Evolutionary conservation across 768 basidiomycete species (phyloP), one percentile per base, ranked within the genome.

Genomic region (Nidula microcarpa): DNA sequence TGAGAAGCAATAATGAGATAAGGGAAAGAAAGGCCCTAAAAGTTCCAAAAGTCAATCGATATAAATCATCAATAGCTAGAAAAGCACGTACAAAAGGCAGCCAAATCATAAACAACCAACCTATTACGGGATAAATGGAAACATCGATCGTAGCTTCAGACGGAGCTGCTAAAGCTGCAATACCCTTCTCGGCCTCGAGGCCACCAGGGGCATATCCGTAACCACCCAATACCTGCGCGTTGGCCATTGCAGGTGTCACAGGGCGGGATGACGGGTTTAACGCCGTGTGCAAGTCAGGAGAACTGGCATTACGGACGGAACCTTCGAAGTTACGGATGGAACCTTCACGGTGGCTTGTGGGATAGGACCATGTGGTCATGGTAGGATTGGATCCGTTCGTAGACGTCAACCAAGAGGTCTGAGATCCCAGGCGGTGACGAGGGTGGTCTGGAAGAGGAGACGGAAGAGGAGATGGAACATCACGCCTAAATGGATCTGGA

Each of bases 391-490:
- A 80, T 9, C 74, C 81, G 43, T 80, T 74, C 6, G 78, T 77
- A 3, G 86, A 86, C 0, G 85, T 85, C 52, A 91, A 65, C 89
- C 89, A 90, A 4, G 88, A 91, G 14, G 73, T 81, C 63, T 87
- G 85, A 6, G 87, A 88, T 7, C 77, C 84, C 16, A 83, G 64
- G 33, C 86, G 81, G 33, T 65, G 64, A 39, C 78, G 80, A 35
- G 74, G 74, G 43, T 71, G 60, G 17, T 68, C 64, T 7, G 72
- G 68, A 47, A 66, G 56, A 5, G 69, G 67, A 34, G 68, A 64
- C 6, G 81, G 68, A 47, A 66, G 56, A 5, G 69, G 67, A 34
- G 68, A 64, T 6, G 81, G 79, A 17, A 70, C 64, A 45, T 81
- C 78, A 33, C 81, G 79, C 49, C 81, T 74, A 74, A 89, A 87